Evolutionary conservation across 2,329 filamentous ascomycete genomes (phyloP).

Genomic region (Paraphaeosphaeria sporulosa): DNA sequence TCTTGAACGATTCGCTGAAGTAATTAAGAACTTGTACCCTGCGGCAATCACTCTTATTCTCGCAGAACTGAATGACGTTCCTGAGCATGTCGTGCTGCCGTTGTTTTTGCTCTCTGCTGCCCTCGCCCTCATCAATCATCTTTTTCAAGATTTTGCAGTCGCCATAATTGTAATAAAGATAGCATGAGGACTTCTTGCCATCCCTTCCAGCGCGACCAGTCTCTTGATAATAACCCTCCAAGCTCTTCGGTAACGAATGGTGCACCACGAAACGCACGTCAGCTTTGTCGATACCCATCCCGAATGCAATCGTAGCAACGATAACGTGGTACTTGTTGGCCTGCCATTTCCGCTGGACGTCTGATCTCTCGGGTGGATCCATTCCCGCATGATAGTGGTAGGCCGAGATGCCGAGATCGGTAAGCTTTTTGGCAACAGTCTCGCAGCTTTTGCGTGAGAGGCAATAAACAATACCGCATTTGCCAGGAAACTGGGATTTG

Average conservation of each 20-base stretch:
- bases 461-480: conserved; percentile 93
- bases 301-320: conserved; percentile 97
- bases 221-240: conserved; percentile 98
- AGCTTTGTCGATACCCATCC: conserved; percentile 99
- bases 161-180: conserved; percentile 83
- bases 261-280: conserved; percentile 98
- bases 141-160: conserved; percentile 77
- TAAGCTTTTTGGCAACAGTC: conserved; percentile 75
- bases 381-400: conserved; percentile 88
- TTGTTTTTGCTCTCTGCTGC: conserved; percentile 79
- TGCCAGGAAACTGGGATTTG: conserved; percentile 69
- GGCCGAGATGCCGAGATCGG: conserved; percentile 72
- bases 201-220: conserved; percentile 94
- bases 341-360: conserved; percentile 85
- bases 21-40: conserved; percentile 90
- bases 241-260: conserved; percentile 87
- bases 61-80: conserved; percentile 84
- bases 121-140: conserved; percentile 85
- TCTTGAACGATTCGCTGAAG: conserved; percentile 85
- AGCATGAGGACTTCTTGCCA: conserved; percentile 85
- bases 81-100: conserved; percentile 86
- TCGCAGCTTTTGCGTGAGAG: conserved; percentile 86
- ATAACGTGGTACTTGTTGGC: conserved; percentile 81
- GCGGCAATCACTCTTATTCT: conserved; percentile 87
- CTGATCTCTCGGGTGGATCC: conserved; percentile 69